A percentile compares a stretch with the other conserved stretches of the same genome.
Conservation (phyloP, 2,329 filamentous ascomycete species). For the Leptographium flavum region DNA sequence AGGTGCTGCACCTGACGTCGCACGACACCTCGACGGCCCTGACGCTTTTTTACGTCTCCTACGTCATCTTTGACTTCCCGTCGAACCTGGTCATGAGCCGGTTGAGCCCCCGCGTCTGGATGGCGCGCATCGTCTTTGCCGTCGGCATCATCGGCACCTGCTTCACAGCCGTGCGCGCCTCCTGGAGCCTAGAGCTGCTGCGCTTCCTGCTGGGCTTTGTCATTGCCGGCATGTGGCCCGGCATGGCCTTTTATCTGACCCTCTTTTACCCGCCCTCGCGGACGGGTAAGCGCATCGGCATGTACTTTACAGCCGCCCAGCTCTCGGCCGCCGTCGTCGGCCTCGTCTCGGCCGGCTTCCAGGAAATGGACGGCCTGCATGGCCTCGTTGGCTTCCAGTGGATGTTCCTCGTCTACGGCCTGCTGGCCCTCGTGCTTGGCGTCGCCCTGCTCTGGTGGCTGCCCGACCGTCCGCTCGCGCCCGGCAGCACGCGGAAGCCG, state of each 20-base stretch:
- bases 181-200: constrained; percentile 81
- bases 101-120: constrained; percentile 76
- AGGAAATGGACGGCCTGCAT: constrained; percentile 68
- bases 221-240: constrained; percentile 89
- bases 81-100: constrained; percentile 82
- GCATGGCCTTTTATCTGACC: constrained; percentile 86
- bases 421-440: constrained; percentile 59
- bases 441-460: constrained; percentile 76
- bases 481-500: constrained; percentile 43
- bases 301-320: constrained; percentile 76
- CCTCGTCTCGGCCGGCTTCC: constrained; percentile 79
- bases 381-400: constrained; percentile 74
- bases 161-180: constrained; percentile 66
- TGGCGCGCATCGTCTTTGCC: constrained; percentile 79
- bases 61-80: constrained; percentile 78
- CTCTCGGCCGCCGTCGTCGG: constrained; percentile 82
- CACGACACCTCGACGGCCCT: constrained; percentile 74
- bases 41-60: constrained; percentile 83
- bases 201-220: constrained; percentile 75
- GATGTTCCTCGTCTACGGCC: constrained; percentile 85
- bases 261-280: constrained; percentile 81
- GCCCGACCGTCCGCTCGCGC: constrained; percentile 64
- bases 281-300: constrained; percentile 75
- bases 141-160: constrained; percentile 75
- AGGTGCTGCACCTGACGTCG: constrained; percentile 51